These are phyloP conservation scores for Gnomoniopsis smithogilvyi DNA, from an alignment of 2,329 filamentous ascomycete species.

Conservation along the genomic window DNA sequence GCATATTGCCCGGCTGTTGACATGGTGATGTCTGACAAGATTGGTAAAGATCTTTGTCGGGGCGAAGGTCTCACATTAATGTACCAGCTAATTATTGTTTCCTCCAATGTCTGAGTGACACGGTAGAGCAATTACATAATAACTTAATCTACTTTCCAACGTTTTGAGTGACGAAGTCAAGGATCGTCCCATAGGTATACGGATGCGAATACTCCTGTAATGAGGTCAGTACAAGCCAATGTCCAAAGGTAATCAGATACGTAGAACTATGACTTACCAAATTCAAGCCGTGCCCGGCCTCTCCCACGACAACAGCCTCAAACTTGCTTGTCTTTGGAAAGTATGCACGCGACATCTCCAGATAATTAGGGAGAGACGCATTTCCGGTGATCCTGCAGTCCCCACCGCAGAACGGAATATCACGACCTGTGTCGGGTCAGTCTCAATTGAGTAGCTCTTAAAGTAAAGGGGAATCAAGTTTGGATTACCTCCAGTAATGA, in stretches of 20 bases:
- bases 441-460: not conserved
- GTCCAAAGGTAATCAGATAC: not conserved
- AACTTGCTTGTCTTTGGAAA: constrained; percentile 48
- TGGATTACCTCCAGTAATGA: constrained; percentile 53
- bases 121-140: not conserved
- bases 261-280: constrained; percentile 25
- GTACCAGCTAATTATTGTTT: not conserved
- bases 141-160: not conserved
- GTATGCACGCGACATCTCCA: constrained; percentile 35
- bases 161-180: constrained; percentile 10
- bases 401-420: constrained; percentile 59
- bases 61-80: too few relatives aligned
- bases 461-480: not conserved
- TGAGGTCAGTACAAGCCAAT: not conserved
- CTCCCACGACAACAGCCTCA: constrained; percentile 50
- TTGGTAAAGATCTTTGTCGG: too few relatives aligned
- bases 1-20: too few relatives aligned
- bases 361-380: constrained; percentile 37
- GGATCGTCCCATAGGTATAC: constrained; percentile 15
- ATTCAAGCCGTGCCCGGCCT: constrained; percentile 50
- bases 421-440: constrained; percentile 31
- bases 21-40: too few relatives aligned
- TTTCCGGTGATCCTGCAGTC: constrained; percentile 48
- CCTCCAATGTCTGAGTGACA: not conserved
- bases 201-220: constrained; percentile 16